phyloP scores from a whole-genome alignment of 768 basidiomycete species.

The Galerina marginata region DNA sequence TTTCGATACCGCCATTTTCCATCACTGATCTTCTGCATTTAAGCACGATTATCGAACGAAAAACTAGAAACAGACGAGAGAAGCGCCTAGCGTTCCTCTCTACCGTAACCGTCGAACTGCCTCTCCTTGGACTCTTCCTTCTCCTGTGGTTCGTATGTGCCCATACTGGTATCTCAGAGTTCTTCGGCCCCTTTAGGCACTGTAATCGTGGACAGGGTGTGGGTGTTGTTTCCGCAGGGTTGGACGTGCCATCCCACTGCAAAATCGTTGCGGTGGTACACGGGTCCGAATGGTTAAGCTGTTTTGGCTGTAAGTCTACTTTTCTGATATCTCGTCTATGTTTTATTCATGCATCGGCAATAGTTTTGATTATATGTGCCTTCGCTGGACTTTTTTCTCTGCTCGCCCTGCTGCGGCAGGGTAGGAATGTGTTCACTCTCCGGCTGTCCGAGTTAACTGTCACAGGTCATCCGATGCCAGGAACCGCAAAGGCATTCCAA shows the following conservation, averaged over 20 bases:
- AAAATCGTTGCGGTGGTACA: constrained; percentile 14
- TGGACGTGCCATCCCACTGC: constrained; percentile 13
- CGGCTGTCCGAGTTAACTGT: constrained; percentile 3
- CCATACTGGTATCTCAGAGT: constrained; percentile 11
- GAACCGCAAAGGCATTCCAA: neutral
- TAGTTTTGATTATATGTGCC: constrained; percentile 12
- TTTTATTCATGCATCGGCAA: neutral
- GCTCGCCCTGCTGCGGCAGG: constrained; percentile 5
- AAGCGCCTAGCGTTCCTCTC: neutral
- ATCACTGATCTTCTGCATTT: neutral
- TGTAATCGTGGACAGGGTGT: constrained; percentile 9
- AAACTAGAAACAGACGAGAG: neutral
- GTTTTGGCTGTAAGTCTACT: constrained; percentile 8
- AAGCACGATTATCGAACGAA: constrained; percentile 7
- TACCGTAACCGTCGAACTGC: constrained; percentile 2
- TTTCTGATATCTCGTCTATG: neutral
- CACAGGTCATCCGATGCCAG: neutral
- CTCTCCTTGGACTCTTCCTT: constrained; percentile 7
- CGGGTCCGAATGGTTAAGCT: constrained; percentile 9
- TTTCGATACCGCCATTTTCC: neutral
- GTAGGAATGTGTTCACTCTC: constrained; percentile 1
- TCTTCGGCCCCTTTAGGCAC: constrained; percentile 15
- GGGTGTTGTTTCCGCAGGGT: constrained; percentile 5
- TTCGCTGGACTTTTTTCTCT: constrained; percentile 9
- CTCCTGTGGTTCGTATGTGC: constrained; percentile 15